Evolutionary conservation across 163 green algal genomes (phyloP).

Genomic region (Prototheca wickerhamii): DNA sequence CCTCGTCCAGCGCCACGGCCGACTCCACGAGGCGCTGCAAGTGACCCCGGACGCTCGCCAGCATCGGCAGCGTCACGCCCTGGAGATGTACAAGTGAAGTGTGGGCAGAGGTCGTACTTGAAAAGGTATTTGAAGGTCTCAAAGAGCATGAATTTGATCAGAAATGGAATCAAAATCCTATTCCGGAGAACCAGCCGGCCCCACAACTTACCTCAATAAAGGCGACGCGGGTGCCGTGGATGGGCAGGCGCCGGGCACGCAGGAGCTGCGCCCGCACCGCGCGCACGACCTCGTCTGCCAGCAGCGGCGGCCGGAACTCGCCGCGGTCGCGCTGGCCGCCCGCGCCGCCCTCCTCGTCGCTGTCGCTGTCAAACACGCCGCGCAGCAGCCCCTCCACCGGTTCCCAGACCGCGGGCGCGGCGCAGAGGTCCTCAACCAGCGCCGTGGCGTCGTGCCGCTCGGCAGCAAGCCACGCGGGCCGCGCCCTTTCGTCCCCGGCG

Average conservation of each 20-base stretch:
- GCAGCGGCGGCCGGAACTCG: neutral
- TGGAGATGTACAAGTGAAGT: slow-evolving; percentile 4
- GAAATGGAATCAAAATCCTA: too few relatives aligned
- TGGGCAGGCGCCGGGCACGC: neutral
- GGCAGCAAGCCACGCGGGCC: slow-evolving; percentile 29
- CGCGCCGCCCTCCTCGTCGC: neutral
- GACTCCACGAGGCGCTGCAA: slow-evolving; percentile 11
- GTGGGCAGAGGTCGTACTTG: neutral
- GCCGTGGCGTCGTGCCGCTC: slow-evolving; percentile 28
- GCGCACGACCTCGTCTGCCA: neutral
- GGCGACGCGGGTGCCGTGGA: too few relatives aligned
- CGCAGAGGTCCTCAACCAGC: slow-evolving; percentile 18
- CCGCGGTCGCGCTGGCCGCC: neutral
- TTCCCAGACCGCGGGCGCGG: neutral
- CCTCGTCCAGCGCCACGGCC: slow-evolving; percentile 31
- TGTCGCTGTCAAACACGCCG: neutral
- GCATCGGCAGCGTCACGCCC: slow-evolving; percentile 1
- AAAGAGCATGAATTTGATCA: too few relatives aligned
- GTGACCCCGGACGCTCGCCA: slow-evolving; percentile 6
- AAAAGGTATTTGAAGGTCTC: too few relatives aligned
- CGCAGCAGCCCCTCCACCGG: neutral
- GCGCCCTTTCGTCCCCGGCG: slow-evolving; percentile 19
- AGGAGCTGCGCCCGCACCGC: neutral
- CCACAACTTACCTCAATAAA: neutral
- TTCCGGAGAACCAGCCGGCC: too few relatives aligned